These are phyloP conservation scores for Trichophyton verrucosum DNA, from an alignment of 2,329 filamentous ascomycete species.

Conservation along the genomic window DNA sequence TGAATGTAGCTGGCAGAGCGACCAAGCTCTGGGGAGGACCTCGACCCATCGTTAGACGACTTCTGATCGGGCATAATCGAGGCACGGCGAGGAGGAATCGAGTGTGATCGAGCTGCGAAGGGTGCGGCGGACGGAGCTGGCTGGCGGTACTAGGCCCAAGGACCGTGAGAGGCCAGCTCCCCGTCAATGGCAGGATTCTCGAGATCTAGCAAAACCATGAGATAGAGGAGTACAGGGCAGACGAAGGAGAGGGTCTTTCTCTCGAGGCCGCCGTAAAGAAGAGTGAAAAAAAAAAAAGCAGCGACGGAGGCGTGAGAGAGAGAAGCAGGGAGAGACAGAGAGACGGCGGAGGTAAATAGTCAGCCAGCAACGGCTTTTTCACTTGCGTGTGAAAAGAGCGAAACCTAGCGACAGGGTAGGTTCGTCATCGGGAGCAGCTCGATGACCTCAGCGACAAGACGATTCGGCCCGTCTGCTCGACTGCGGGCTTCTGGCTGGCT, in stretches of 20 bases:
- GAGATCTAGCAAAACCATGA: not conserved
- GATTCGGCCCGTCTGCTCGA: not conserved
- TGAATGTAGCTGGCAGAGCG: constrained; percentile 49
- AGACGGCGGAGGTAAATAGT: not conserved
- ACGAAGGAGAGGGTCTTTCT: not conserved
- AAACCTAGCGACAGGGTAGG: not conserved
- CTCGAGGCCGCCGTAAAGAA: not conserved
- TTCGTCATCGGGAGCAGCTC: not conserved
- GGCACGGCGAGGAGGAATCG: constrained; percentile 7
- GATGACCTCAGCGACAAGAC: not conserved
- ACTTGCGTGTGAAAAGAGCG: not conserved
- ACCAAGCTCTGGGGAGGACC: constrained; percentile 26
- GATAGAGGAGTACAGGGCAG: not conserved
- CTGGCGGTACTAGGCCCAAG: constrained; percentile 2
- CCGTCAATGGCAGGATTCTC: constrained; percentile 19
- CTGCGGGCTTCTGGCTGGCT: not conserved
- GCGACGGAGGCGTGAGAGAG: not conserved
- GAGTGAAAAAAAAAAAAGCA: not conserved
- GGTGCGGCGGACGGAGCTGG: constrained; percentile 10
- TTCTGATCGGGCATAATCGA: constrained; percentile 25
- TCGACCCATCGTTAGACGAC: constrained; percentile 15
- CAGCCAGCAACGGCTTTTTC: not conserved
- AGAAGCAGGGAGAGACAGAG: not conserved
- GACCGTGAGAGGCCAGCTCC: constrained; percentile 32
- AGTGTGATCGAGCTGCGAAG: constrained; percentile 12